Evolutionary conservation across 2,329 filamentous ascomycete species (phyloP), one percentile per base, ranked within the genome.

Genomic region (Paramyrothecium roridum): DNA sequence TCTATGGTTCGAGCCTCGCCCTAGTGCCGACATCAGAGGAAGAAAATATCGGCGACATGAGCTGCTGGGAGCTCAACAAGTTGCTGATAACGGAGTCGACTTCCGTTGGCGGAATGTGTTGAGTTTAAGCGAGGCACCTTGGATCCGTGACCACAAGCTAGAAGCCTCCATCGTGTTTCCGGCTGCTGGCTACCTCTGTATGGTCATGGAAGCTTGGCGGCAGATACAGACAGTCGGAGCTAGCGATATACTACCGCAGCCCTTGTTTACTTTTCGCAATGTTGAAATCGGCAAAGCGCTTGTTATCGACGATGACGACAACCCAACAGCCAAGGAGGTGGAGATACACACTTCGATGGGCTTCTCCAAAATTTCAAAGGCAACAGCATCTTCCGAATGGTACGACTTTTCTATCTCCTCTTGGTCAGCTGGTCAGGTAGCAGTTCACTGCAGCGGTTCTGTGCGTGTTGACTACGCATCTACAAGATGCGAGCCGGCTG

Each of bases 141-240:
- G 78, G 54, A 67, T 76, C 2, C 65, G 73, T 22, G 75, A 78
- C 57, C 78, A 79, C 65, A 59, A 64, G 17, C 73, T 78, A 65
- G 69, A 72, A 48, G 74, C 69, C 55, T 67, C 76, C 26, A 68
- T 72, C 48, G 68, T 79, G 55, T 76, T 74, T 53, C 72, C 76
- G 50, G 70, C 67, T 45, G 68, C 70, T 1, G 76, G 74, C 40
- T 67, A 69, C 37, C 63, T 72, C 0, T 26, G 21, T 7, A 30
- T 50, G 21, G 48, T 22, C 21, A 33, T 50, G n/a, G 46, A 48
- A 48, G 46, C 19, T 21, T 19, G 11, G 10, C 12, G 8, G 8
- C 46, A 48, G 46, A 48, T 48, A 11, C 46, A 48, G n/a, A 19
- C 10, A 6, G 21, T 48, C 46, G 12, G 21, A 6, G 6, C 11